These are phyloP conservation scores for Trametes maxima DNA, from an alignment of 768 basidiomycete species.

Conservation along the genomic window DNA sequence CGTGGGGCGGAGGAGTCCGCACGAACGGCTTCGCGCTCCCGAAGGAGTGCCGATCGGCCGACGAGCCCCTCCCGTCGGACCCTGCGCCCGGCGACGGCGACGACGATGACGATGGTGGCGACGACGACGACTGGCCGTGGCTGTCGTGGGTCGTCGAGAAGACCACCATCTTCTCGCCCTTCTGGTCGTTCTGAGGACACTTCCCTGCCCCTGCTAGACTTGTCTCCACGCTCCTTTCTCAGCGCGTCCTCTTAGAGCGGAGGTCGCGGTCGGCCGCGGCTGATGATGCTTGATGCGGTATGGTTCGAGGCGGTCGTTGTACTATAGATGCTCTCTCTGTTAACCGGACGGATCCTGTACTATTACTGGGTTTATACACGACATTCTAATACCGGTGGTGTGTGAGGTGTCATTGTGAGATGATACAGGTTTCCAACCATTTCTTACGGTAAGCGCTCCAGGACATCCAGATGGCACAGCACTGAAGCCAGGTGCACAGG, in stretches of 20 bases:
- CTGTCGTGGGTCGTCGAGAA: constrained; percentile 20
- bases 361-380: constrained; percentile 4
- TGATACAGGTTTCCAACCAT: no score
- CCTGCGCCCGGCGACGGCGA: constrained; percentile 40
- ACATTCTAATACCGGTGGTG: constrained; percentile 1
- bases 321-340: constrained; percentile 3
- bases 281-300: neutral
- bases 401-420: neutral
- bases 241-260: no score
- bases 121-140: constrained; percentile 29
- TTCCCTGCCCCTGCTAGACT: no score
- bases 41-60: constrained; percentile 38
- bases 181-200: constrained; percentile 12
- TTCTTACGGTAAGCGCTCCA: no score
- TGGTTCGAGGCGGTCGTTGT: constrained; percentile 9
- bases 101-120: constrained; percentile 29
- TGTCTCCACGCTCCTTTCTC: no score
- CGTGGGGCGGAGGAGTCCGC: constrained; percentile 92
- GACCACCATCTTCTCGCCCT: constrained; percentile 13
- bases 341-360: constrained; percentile 9
- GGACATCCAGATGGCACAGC: no score
- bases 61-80: constrained; percentile 28
- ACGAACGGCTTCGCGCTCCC: constrained; percentile 54
- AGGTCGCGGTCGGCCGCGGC: no score
- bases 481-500: no score